Evolutionary conservation across 2,329 filamentous ascomycete genomes (phyloP).

Genomic region (Hypoxylon sp.): DNA sequence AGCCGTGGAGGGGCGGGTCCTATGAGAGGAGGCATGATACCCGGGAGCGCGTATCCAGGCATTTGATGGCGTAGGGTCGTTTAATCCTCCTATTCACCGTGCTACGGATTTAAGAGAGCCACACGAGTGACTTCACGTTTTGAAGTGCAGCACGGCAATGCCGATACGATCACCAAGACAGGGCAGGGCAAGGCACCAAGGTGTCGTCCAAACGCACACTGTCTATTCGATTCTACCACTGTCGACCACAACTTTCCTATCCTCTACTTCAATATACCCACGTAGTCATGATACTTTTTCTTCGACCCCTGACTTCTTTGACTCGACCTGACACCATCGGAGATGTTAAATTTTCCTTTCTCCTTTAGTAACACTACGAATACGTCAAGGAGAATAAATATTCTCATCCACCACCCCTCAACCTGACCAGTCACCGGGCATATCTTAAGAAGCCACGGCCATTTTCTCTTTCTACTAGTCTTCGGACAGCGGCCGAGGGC

Average conservation of each 20-base stretch:
- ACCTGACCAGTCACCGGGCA: not conserved
- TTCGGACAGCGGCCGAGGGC: constrained; percentile 7
- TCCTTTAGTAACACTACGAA: constrained; percentile 15
- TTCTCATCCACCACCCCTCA: constrained; percentile 9
- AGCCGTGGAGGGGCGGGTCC: constrained; percentile 44
- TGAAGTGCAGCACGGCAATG: not conserved
- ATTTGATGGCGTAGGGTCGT: constrained; percentile 31
- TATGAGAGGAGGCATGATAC: constrained; percentile 55
- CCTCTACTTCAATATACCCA: constrained; percentile 30
- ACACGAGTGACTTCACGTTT: not conserved
- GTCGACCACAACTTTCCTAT: constrained; percentile 20
- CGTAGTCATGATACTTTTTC: constrained; percentile 20
- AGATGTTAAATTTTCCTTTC: constrained; percentile 16
- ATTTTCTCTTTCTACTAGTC: constrained; percentile 13
- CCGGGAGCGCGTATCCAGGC: constrained; percentile 62
- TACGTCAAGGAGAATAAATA: not conserved
- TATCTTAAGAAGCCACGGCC: not conserved
- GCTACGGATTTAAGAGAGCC: not conserved
- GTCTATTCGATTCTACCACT: not conserved
- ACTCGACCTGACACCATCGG: constrained; percentile 6
- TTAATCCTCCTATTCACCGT: constrained; percentile 6
- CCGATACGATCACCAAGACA: constrained; percentile 4
- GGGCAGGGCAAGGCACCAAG: constrained; percentile 8
- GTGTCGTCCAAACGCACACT: constrained; percentile 9
- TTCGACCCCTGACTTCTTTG: constrained; percentile 22